phyloP scores from a whole-genome alignment of 1,284 basidiomycete genomes.

The Microbotryum saponariae region DNA sequence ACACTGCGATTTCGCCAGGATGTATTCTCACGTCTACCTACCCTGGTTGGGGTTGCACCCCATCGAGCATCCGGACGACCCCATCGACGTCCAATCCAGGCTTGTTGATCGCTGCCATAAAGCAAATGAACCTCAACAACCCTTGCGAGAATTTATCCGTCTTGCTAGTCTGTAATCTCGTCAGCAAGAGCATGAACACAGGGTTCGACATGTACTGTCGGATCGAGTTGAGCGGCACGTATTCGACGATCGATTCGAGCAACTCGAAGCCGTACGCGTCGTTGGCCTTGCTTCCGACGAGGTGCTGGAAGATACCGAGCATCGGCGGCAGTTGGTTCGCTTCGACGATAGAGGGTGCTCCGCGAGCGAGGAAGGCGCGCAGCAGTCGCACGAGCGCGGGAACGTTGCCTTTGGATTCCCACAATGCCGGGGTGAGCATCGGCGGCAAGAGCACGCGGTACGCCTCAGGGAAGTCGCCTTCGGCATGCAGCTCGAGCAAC shows the following conservation, averaged over 20 bases:
- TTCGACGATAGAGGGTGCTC: constrained; percentile 60
- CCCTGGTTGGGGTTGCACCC: constrained; percentile 65
- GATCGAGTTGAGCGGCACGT: constrained; percentile 61
- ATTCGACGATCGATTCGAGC: constrained; percentile 65
- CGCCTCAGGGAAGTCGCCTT: constrained; percentile 55
- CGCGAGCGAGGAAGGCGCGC: constrained; percentile 72
- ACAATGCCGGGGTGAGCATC: constrained; percentile 75
- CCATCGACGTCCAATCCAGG: constrained; percentile 68
- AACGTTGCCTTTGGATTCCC: constrained; percentile 93
- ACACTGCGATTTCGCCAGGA: background rate
- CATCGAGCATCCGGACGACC: constrained; percentile 66
- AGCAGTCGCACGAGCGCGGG: constrained; percentile 86
- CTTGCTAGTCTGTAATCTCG: constrained; percentile 75
- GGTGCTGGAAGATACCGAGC: constrained; percentile 77
- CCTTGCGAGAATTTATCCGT: constrained; percentile 82
- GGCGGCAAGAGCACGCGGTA: constrained; percentile 76
- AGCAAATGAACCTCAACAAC: constrained; percentile 71
- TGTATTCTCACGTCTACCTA: constrained; percentile 43
- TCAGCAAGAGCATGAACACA: constrained; percentile 73
- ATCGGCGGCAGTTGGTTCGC: constrained; percentile 69
- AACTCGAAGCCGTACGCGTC: constrained; percentile 89
- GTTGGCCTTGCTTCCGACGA: constrained; percentile 80
- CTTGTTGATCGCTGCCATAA: constrained; percentile 64
- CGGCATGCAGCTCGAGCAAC: constrained; percentile 76
- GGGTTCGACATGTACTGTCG: constrained; percentile 63